Base-by-base conservation (phyloP, 805 yeast genomes). In the Kodamaea leandrae region DNA sequence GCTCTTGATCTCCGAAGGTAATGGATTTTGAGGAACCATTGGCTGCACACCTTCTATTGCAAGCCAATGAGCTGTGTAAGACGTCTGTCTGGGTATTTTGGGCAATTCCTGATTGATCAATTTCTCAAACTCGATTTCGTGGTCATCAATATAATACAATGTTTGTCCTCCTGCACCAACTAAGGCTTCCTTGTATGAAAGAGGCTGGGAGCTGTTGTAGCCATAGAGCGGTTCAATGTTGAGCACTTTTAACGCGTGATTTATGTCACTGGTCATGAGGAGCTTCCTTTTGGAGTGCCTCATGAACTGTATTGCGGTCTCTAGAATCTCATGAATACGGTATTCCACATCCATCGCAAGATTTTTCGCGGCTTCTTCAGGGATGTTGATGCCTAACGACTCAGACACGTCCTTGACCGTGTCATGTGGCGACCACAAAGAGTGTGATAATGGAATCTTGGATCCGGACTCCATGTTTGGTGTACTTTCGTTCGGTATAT, bases 331-430 rank as follows among this genome's bases (percentile, higher is more conserved):
- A 60, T 91, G 91, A 49, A 93, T 86, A 47, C 99, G 77, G 61
- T 95, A 93, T 66, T 93, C 99, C n/a, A 93, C 95, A 60, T 93
- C 99, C 99, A 93, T 93, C 5, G 99, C 98, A 46, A 93, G 68
- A 47, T 93, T 87, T 57, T 88, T 86, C 36, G 96, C 85, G 2
- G 91, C 96, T 45, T 95, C 99, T 40, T 91, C 98, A 23, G 87
- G 86, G 36, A 93, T 68, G 43, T 69, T 79, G 26, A 93, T 73
- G 1, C 99, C 99, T 8, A 93, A 69, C 2, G 88, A 77, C 58
- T 93, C 99, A 0, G 97, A 96, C 12, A 87, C 96, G 68, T 93
- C 99, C 55, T 83, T 85, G 20, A 95, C 96, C 0, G 99, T 93
- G 61, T 93, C 98, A 45, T 86, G 82, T 6, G 98, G 97, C 7